Percentiles rank a stretch among this genome's conserved stretches.
Evolutionary conservation across 495 filamentous ascomycete species (phyloP).

Genomic region (Letharia lupina): DNA sequence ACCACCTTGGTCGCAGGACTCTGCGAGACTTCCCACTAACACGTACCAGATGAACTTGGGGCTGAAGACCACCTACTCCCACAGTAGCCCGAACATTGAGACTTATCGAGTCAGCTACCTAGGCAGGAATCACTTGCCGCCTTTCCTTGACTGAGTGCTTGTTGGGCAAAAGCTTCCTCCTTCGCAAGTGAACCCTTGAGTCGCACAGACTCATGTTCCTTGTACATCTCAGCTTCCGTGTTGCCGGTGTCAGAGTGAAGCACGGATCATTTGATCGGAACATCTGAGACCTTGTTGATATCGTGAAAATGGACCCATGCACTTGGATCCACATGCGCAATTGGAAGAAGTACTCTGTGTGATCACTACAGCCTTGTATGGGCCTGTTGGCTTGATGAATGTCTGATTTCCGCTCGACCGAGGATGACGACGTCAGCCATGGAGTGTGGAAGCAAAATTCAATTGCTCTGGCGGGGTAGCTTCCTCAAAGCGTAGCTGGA

Average conservation of each 20-base stretch:
- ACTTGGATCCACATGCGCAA: too few species aligned
- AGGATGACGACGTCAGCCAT: not conserved
- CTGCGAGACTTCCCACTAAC: too few species aligned
- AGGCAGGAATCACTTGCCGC: not conserved
- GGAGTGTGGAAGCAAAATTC: not conserved
- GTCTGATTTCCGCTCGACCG: constrained; percentile 5
- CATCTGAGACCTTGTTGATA: too few species aligned
- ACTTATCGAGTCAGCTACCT: not conserved
- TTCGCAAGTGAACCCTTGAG: not conserved
- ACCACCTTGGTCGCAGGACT: too few species aligned
- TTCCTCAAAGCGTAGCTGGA: not conserved
- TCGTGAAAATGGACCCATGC: too few species aligned
- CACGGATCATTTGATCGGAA: not conserved
- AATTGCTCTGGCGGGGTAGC: constrained; percentile 4
- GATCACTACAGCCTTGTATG: not conserved
- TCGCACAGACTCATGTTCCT: not conserved
- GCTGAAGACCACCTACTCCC: too few species aligned
- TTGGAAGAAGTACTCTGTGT: too few species aligned
- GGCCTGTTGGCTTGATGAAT: not conserved
- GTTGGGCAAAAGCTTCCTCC: not conserved
- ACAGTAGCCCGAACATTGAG: too few species aligned
- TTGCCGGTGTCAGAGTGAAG: not conserved
- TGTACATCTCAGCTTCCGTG: not conserved
- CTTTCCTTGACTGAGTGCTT: not conserved
- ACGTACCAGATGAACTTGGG: not conserved